Conservation (phyloP, 768 basidiomycete genomes). For the Trametes gibbosa region DNA sequence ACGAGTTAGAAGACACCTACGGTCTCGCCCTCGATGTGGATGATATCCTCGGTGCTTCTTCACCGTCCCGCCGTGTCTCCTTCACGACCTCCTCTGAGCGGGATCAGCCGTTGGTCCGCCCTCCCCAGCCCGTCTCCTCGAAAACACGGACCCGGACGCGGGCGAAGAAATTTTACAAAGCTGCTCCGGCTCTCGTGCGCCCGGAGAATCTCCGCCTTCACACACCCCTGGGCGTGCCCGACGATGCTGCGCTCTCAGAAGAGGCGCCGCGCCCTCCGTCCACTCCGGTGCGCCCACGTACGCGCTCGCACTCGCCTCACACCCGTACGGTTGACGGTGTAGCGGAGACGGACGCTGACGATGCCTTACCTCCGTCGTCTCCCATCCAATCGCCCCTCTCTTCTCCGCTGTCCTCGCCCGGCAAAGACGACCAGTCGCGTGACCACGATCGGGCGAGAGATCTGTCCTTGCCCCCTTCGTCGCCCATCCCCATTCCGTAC, state of each 20-base stretch:
- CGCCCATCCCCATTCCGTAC: conserved; percentile 9
- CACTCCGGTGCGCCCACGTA: conserved; percentile 12
- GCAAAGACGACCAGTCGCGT: background rate
- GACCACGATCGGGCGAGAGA: background rate
- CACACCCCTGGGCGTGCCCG: background rate
- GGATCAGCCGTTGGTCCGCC: conserved; percentile 19
- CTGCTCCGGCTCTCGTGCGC: background rate
- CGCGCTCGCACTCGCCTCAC: background rate
- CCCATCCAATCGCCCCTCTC: conserved; percentile 8
- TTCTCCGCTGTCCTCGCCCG: conserved; percentile 8
- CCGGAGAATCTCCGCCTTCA: background rate
- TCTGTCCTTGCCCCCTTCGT: conserved; percentile 3
- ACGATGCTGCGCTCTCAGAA: background rate
- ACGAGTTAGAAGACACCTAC: conserved; percentile 14
- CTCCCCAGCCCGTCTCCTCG: conserved; percentile 1
- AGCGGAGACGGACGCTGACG: background rate
- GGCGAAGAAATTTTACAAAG: background rate
- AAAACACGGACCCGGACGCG: background rate
- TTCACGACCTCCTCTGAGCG: conserved; percentile 24
- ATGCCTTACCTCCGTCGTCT: conserved; percentile 12
- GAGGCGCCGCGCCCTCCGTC: background rate
- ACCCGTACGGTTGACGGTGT: background rate
- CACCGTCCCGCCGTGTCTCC: conserved; percentile 17
- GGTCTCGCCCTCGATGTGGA: conserved; percentile 11
- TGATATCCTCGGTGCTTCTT: conserved; percentile 5